These are phyloP conservation scores for Rhizodiscina lignyota DNA, from an alignment of 495 filamentous ascomycete species.

Conservation along the genomic window DNA sequence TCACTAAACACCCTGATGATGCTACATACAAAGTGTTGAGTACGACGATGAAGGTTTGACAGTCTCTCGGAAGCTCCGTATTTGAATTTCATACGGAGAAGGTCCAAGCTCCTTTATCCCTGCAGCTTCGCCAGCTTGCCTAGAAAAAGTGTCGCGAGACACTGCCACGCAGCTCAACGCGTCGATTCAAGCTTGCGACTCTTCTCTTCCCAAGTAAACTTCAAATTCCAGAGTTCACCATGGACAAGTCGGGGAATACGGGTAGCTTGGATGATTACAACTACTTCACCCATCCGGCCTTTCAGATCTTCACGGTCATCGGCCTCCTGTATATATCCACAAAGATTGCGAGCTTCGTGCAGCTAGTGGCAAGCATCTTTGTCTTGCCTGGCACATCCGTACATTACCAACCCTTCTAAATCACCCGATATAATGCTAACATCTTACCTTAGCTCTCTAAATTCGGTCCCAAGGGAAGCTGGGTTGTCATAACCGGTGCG, in stretches of 20 bases:
- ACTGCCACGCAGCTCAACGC: too few species aligned
- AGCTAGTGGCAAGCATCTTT: constrained; percentile 58
- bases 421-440: not conserved
- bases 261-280: too few species aligned
- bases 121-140: too few species aligned
- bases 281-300: not conserved
- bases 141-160: too few species aligned
- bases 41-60: not conserved
- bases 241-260: too few species aligned
- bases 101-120: too few species aligned
- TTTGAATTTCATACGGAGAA: too few species aligned
- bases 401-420: constrained; percentile 13
- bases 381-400: constrained; percentile 51
- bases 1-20: too few species aligned
- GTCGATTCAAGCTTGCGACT: too few species aligned
- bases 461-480: constrained; percentile 83
- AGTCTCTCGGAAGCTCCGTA: not conserved
- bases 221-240: too few species aligned
- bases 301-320: not conserved
- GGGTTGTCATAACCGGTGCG: constrained; percentile 89
- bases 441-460: constrained; percentile 49
- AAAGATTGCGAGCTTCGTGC: constrained; percentile 36
- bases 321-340: not conserved
- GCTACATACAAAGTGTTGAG: too few species aligned
- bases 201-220: too few species aligned